Conservation (phyloP, 73 alveolate genomes). For the Symbiodinium pilosum region DNA sequence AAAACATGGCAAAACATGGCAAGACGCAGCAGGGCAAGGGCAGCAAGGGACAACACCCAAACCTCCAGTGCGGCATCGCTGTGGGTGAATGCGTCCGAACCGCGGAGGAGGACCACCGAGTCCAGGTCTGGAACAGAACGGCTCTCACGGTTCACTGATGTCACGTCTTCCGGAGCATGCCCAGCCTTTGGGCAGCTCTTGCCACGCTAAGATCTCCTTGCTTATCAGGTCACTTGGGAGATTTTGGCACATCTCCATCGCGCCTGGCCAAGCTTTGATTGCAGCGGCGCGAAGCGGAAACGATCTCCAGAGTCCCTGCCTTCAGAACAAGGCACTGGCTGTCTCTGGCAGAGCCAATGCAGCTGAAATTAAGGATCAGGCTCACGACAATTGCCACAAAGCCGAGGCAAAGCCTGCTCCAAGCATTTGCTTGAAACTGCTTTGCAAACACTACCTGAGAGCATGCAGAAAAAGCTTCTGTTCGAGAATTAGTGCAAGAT, state of each 20-base stretch:
- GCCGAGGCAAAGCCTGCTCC: slow-evolving; percentile 83
- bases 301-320: slow-evolving; percentile 72
- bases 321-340: background rate
- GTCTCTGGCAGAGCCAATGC: too few species aligned
- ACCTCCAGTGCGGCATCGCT: slow-evolving; percentile 87
- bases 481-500: background rate
- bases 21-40: background rate
- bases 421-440: too few species aligned
- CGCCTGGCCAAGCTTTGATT: slow-evolving; percentile 62
- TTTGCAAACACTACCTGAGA: too few species aligned
- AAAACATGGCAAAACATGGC: background rate
- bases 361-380: background rate
- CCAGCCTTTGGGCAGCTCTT: background rate
- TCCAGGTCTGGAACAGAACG: slow-evolving; percentile 44
- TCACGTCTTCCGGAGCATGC: too few species aligned
- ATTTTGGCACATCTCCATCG: background rate
- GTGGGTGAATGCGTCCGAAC: slow-evolving; percentile 32
- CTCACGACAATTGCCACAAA: slow-evolving; percentile 70
- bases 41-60: background rate
- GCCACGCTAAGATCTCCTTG: background rate
- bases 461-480: background rate
- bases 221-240: background rate
- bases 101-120: slow-evolving; percentile 87
- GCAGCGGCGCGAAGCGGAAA: slow-evolving; percentile 93
- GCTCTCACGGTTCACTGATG: too few species aligned